Conservation (phyloP, 768 basidiomycete species). For the Favolaschia claudopus region DNA sequence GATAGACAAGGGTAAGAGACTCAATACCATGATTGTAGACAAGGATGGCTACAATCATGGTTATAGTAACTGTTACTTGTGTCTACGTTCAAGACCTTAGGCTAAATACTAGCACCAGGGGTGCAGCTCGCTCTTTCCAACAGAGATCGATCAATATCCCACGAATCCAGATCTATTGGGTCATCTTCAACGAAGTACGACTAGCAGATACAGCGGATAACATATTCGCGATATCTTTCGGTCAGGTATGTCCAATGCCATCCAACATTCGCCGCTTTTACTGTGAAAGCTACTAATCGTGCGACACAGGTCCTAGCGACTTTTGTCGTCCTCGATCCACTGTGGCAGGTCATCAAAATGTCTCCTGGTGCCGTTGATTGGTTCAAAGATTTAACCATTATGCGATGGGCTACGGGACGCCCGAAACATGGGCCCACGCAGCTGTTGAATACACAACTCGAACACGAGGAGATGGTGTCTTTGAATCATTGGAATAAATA, state of each 20-base stretch:
- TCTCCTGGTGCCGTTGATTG: not conserved
- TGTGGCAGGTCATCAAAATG: slow-evolving; percentile 4
- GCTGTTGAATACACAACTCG: not conserved
- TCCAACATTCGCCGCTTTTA: not conserved
- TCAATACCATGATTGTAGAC: too few species aligned
- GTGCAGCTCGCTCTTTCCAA: too few species aligned
- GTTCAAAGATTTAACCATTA: not conserved
- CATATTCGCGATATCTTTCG: slow-evolving; percentile 2
- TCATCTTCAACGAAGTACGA: not conserved
- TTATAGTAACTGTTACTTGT: too few species aligned
- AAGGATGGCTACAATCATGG: too few species aligned
- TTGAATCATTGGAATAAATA: too few species aligned
- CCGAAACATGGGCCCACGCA: not conserved
- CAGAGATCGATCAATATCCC: too few species aligned
- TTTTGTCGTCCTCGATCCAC: slow-evolving; percentile 1
- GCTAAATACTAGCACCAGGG: too few species aligned
- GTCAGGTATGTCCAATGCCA: slow-evolving; percentile 1
- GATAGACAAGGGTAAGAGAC: too few species aligned
- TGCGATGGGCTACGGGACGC: slow-evolving; percentile 2
- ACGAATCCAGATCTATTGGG: slow-evolving; percentile 17
- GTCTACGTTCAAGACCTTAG: too few species aligned
- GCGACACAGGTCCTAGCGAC: slow-evolving; percentile 3
- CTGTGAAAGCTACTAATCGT: not conserved
- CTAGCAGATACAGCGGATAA: not conserved
- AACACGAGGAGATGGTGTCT: not conserved